These are phyloP conservation scores for Erodium maritimum DNA, from an alignment of 345 rosid species.

Conservation along the genomic window DNA sequence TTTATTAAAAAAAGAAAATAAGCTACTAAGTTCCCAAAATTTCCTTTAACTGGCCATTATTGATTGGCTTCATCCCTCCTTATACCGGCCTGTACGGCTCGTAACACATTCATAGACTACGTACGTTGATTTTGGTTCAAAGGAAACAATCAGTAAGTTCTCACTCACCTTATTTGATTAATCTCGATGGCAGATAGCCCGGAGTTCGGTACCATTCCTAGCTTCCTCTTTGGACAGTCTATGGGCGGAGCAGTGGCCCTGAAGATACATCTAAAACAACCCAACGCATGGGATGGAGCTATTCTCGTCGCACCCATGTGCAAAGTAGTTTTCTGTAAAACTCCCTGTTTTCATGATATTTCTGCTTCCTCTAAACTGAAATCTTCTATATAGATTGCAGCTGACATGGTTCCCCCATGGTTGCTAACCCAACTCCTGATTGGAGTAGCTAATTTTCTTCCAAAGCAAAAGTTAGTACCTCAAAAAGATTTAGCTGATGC, in stretches of 20 bases:
- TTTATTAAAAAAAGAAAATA: too few species aligned
- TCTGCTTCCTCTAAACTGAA: background rate
- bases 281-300: conserved; percentile 78
- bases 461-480: conserved; percentile 77
- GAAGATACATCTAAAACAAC: conserved; percentile 80
- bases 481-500: conserved; percentile 77
- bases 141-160: background rate
- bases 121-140: background rate
- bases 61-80: too few species aligned
- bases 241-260: conserved; percentile 97
- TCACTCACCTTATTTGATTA: background rate
- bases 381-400: conserved; percentile 54
- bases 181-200: conserved; percentile 43
- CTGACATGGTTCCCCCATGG: conserved; percentile 65
- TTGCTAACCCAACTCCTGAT: conserved; percentile 49
- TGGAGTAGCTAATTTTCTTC: conserved; percentile 59
- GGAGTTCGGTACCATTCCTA: conserved; percentile 38
- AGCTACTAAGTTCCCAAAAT: too few species aligned
- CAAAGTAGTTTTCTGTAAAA: conserved; percentile 44
- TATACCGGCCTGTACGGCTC: too few species aligned
- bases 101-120: too few species aligned
- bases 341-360: background rate
- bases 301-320: conserved; percentile 94
- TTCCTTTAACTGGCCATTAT: too few species aligned
- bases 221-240: conserved; percentile 86